These are phyloP conservation scores for Penstemon davidsonii DNA, from an alignment of 257 asterid species.

Conservation along the genomic window DNA sequence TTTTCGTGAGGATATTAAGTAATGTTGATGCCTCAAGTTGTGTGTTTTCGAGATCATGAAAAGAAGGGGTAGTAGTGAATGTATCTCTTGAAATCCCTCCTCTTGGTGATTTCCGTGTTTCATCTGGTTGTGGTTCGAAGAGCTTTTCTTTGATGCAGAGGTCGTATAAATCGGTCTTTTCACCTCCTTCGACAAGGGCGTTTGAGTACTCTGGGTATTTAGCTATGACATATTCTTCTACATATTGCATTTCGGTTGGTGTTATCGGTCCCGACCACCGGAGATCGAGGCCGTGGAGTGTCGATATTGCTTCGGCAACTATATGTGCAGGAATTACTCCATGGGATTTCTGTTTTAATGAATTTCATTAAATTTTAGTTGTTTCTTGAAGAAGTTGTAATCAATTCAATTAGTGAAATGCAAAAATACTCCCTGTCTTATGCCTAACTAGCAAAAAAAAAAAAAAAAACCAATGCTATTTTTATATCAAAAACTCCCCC, in stretches of 20 bases:
- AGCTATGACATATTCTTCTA: conserved; percentile 74
- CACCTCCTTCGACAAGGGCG: conserved; percentile 72
- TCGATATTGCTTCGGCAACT: conserved; percentile 86
- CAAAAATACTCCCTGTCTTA: no score
- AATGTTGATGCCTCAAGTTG: conserved; percentile 75
- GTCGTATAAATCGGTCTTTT: conserved; percentile 66
- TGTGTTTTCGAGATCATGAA: conserved; percentile 61
- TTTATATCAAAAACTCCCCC: no score
- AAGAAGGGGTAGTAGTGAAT: conserved; percentile 34
- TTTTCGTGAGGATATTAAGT: conserved; percentile 9
- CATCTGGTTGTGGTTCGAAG: conserved; percentile 42
- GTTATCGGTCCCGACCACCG: conserved; percentile 97
- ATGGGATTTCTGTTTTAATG: conserved; percentile 49
- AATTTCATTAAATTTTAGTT: no score
- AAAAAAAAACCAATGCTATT: no score
- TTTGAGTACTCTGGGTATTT: conserved; percentile 80
- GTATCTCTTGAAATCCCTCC: conserved; percentile 34
- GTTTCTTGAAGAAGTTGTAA: no score
- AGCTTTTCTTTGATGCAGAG: conserved; percentile 60
- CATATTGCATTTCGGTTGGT: conserved; percentile 77
- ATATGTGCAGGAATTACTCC: conserved; percentile 81
- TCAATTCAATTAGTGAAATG: no score
- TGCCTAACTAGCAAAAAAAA: no score
- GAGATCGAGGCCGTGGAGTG: conserved; percentile 79
- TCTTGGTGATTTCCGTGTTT: conserved; percentile 52